Evolutionary conservation across 1,284 basidiomycete genomes (phyloP), one percentile per base, ranked within the genome.

Genomic region (Cronartium ribicola): DNA sequence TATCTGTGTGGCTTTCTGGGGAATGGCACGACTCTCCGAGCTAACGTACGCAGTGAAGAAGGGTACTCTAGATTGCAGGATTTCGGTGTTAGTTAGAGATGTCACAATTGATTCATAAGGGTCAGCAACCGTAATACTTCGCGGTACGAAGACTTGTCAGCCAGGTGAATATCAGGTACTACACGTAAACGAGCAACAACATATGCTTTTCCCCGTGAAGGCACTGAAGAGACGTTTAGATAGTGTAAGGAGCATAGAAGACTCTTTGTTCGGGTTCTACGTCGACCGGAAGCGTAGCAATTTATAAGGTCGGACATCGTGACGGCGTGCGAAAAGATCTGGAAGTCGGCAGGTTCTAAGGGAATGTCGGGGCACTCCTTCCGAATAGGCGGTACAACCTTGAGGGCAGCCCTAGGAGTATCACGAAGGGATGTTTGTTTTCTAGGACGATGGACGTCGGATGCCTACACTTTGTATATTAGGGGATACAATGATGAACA

Each of bases 1-100:
- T 20, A 46, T 46, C 3, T 4, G 43, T 20, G n/a, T 65, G 8
- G 11, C 65, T 2, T 66, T 66, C 22, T 66, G 65, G 65, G 44
- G 44, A 6, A 3, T 66, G 65, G 65, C 5, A 7, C 22, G 65
- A 7, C 29, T 66, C 8, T 41, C 43, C 10, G 65, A 66, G 29
- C 3, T 66, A 36, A 37, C 65, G 17, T 22, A 17, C 13, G 20
- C 17, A 37, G 39, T 5, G 29, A n/a, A 5, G 22, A 14, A 36
- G 3, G 62, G 22, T 5, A 5, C 39, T 11, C 5, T 39, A n/a
- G 5, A 7, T 6, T 10, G 5, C 5, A 5, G 10, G 6, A 13
- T 1, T 22, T 22, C 17, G 4, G 11, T 8, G 13, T 6, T 17
- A n/a, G 5, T 3, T 6, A 10, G 6, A 22, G 40, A 44, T 22